Conservation (phyloP, 805 yeast species). For the Ogataea methanolica region DNA sequence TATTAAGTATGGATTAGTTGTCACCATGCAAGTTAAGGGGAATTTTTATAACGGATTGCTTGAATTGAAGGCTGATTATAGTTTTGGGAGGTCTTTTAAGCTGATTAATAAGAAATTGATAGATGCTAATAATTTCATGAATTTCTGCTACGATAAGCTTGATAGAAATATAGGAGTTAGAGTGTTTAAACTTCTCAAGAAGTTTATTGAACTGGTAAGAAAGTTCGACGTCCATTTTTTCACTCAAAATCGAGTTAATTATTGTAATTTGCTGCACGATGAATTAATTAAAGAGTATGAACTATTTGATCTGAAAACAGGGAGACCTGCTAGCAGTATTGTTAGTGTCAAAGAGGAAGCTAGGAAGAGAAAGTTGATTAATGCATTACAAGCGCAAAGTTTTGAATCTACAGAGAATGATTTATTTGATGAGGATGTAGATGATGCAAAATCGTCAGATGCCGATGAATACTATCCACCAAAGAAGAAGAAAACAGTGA, state of each 20-base stretch:
- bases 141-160: background rate
- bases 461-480: too few relatives aligned
- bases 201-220: background rate
- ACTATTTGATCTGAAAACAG: too few relatives aligned
- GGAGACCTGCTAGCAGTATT: too few relatives aligned
- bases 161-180: background rate
- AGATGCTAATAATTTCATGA: background rate
- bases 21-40: constrained; percentile 8
- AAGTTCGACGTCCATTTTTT: background rate
- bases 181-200: background rate
- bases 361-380: too few relatives aligned
- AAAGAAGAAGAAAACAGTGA: too few relatives aligned
- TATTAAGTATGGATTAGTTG: constrained; percentile 2
- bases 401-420: too few relatives aligned
- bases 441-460: too few relatives aligned
- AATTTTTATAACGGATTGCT: constrained; percentile 3
- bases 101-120: background rate
- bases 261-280: background rate
- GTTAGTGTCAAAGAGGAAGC: too few relatives aligned
- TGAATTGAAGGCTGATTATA: constrained; percentile 9
- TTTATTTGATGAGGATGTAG: too few relatives aligned
- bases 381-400: too few relatives aligned
- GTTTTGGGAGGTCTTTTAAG: background rate
- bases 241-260: background rate
- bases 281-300: background rate